Base-by-base conservation (phyloP, 306 rosid species). In the Vigna mungo region DNA sequence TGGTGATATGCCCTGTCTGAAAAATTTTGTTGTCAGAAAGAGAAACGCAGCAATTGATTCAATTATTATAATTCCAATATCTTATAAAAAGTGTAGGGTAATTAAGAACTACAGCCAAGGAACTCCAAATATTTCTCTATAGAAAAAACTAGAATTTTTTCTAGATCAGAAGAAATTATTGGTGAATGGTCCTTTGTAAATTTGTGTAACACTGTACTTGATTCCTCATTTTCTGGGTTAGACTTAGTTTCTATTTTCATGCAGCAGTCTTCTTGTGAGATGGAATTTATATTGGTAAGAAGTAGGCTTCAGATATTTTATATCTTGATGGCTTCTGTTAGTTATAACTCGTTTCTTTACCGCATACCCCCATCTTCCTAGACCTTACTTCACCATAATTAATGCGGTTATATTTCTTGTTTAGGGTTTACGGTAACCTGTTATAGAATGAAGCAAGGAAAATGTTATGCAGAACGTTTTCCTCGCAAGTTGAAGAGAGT, bases 261-360 rank as follows among this genome's bases (percentile, higher is more conserved):
- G 30, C 54, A 51, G 48, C 41, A 37, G 67, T 54, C 36, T 66
- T 25, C 55, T 52, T 30, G 13, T 25, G 25, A 14, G 48, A 67
- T 43, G 67, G 51, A 41, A 8, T 2, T 69, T 30, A 64, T 36
- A 49, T n/a, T 11, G 10, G 41, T 32, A 10, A 63, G 46, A 9
- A 34, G 52, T 39, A 36, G 54, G 54, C 73, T 27, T 64, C 51
- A 18, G 12, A 8, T 18, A 52, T 80, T 51, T 51, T 49, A 30
- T 73, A 13, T 25, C 49, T 34, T 75, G 72, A 54, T 54, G 34
- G 58, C 52, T 59, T 65, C 17, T 54, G n/a, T 16, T 39, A 11
- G 47, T 39, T 20, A 60, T 27, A 30, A 59, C 54, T 39, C 23
- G 75, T 48, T 72, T 78, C 53, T 27, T 66, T 10, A 77, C 59